A percentile compares a stretch with the other conserved stretches of the same genome.
These are phyloP conservation scores for Pinus albicaulis DNA, from an alignment of 75 land plant genomes.

Conservation along the genomic window DNA sequence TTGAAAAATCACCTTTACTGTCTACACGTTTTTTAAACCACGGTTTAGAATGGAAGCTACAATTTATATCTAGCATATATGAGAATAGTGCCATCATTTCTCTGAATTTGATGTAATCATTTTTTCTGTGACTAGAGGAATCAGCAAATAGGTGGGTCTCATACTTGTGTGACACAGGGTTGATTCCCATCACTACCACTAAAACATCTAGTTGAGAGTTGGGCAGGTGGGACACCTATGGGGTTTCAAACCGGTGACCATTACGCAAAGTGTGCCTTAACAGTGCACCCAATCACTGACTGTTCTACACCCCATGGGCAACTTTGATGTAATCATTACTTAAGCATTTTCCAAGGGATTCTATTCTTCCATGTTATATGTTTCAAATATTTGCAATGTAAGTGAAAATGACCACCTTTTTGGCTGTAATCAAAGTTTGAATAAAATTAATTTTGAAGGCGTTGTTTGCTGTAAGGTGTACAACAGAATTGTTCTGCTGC, in stretches of 20 bases:
- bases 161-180: no score
- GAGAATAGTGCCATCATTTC: background rate
- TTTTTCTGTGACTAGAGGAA: no score
- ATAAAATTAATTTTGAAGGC: background rate
- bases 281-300: no score
- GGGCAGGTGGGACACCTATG: no score
- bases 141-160: no score
- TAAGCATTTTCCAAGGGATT: background rate
- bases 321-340: background rate
- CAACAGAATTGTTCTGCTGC: background rate
- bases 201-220: no score
- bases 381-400: background rate
- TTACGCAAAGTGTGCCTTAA: no score
- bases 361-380: background rate
- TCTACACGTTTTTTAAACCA: no score
- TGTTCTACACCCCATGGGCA: no score
- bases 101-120: background rate
- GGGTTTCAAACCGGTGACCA: no score
- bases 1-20: background rate
- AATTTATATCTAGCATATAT: background rate
- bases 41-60: slow-evolving; percentile 3
- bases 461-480: background rate
- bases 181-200: no score
- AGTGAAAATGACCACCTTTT: background rate
- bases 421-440: background rate